A percentile compares a stretch with the other conserved stretches of the same genome.
These are phyloP conservation scores for Malus hybrid DNA, from an alignment of 331 rosid species.

Conservation along the genomic window DNA sequence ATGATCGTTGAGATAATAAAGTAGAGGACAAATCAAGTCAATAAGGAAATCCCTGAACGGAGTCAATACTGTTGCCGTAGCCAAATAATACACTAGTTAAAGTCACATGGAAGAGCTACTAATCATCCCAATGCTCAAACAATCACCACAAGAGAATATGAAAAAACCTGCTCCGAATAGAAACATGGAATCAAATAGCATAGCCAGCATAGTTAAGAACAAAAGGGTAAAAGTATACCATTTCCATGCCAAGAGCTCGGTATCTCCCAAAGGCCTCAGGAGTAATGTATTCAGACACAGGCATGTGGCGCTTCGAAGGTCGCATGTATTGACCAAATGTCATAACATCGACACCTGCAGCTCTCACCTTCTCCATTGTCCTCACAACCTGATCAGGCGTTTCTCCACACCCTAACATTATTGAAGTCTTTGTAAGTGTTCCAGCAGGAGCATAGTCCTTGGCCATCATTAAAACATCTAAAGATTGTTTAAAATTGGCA, in stretches of 20 bases:
- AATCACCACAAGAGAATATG: background rate
- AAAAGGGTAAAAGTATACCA: constrained; percentile 44
- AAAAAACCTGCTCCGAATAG: background rate
- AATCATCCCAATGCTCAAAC: background rate
- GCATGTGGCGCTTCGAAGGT: constrained; percentile 99
- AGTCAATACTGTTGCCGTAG: background rate
- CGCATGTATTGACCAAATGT: constrained; percentile 99
- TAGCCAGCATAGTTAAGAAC: background rate
- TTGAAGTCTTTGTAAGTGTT: constrained; percentile 90
- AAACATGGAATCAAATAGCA: background rate
- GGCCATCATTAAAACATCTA: constrained; percentile 87
- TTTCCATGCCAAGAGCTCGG: constrained; percentile 80
- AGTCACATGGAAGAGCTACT: background rate
- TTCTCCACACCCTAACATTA: constrained; percentile 99
- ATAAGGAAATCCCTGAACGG: background rate
- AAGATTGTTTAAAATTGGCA: constrained; percentile 86
- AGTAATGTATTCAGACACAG: constrained; percentile 86
- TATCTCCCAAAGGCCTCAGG: constrained; percentile 93
- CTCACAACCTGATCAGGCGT: constrained; percentile 89
- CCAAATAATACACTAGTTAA: background rate
- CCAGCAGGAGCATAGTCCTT: constrained; percentile 81
- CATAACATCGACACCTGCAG: constrained; percentile 97
- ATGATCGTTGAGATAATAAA: background rate
- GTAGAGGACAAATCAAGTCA: background rate
- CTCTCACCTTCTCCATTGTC: constrained; percentile 98